Percentiles rank a stretch among this genome's conserved stretches.
Evolutionary conservation across 768 basidiomycete species (phyloP).

Genomic region (Pisolithus sp.): DNA sequence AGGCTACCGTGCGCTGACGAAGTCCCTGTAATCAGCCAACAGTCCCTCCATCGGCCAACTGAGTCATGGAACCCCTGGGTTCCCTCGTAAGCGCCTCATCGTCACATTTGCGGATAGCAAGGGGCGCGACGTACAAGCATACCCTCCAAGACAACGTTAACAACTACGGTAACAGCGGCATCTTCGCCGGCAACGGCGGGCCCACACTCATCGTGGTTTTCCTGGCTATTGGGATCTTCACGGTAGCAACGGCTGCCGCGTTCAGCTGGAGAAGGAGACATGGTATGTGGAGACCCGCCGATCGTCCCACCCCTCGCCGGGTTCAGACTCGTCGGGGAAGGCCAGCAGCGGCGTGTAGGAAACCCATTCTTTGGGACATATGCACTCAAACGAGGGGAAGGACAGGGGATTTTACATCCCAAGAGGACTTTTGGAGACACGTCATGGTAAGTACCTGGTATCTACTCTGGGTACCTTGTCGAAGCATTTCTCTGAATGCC

Average conservation of each 20-base stretch:
- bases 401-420: slow-evolving; percentile 1
- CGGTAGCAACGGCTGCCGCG: slow-evolving; percentile 40
- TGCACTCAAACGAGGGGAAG: slow-evolving; percentile 17
- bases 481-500: slow-evolving; percentile 3
- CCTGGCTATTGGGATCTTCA: slow-evolving; percentile 52
- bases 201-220: slow-evolving; percentile 56
- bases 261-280: slow-evolving; percentile 39
- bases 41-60: slow-evolving; percentile 3
- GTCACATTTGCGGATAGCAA: slow-evolving; percentile 1
- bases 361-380: slow-evolving; percentile 43
- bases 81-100: slow-evolving; percentile 1
- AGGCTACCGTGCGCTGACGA: slow-evolving; percentile 7
- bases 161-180: neutral
- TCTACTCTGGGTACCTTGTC: no score
- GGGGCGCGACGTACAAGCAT: neutral
- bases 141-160: neutral
- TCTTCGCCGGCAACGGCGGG: slow-evolving; percentile 33
- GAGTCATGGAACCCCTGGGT: slow-evolving; percentile 15
- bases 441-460: slow-evolving; percentile 32
- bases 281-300: slow-evolving; percentile 10
- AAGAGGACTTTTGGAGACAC: slow-evolving; percentile 30
- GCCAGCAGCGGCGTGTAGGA: slow-evolving; percentile 14
- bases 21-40: neutral
- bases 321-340: neutral
- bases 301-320: slow-evolving; percentile 1